Evolutionary conservation across 371 early-diverging fungal genomes (phyloP).

Genomic region (Mortierella sp.): DNA sequence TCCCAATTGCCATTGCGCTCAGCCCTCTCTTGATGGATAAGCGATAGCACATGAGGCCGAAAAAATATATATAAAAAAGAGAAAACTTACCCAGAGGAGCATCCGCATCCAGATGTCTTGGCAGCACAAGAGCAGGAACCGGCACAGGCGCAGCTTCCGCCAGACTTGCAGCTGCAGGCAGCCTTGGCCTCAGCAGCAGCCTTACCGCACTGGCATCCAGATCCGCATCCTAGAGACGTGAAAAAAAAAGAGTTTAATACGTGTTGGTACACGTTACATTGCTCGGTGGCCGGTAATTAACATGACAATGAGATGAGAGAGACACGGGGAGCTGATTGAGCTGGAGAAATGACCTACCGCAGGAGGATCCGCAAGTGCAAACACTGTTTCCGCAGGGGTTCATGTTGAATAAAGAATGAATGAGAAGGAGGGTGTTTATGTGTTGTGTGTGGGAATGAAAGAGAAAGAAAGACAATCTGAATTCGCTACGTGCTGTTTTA

Average conservation of each 20-base stretch:
- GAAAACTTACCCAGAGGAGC: constrained; percentile 46
- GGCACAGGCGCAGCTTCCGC: constrained; percentile 42
- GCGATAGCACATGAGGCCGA: not conserved
- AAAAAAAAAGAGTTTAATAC: not conserved
- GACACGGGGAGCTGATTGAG: not conserved
- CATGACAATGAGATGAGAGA: too few relatives aligned
- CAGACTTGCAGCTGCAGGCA: constrained; percentile 53
- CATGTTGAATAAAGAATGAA: constrained; percentile 18
- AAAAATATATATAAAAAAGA: not conserved
- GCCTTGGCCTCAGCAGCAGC: constrained; percentile 21
- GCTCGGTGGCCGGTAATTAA: not conserved
- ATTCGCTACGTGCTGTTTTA: not conserved
- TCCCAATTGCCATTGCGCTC: too few relatives aligned
- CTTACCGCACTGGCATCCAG: constrained; percentile 56
- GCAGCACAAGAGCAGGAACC: constrained; percentile 44
- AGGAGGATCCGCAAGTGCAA: constrained; percentile 52
- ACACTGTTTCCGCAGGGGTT: constrained; percentile 55
- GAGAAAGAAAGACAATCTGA: not conserved
- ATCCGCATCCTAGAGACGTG: constrained; percentile 35
- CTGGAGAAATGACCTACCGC: constrained; percentile 29
- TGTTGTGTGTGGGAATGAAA: not conserved
- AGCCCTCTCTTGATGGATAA: too few relatives aligned
- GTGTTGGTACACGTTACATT: not conserved
- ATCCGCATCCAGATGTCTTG: constrained; percentile 35
- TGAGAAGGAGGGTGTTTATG: not conserved